Conservation (phyloP, 495 filamentous ascomycete species). For the Tetracladium setigerum region DNA sequence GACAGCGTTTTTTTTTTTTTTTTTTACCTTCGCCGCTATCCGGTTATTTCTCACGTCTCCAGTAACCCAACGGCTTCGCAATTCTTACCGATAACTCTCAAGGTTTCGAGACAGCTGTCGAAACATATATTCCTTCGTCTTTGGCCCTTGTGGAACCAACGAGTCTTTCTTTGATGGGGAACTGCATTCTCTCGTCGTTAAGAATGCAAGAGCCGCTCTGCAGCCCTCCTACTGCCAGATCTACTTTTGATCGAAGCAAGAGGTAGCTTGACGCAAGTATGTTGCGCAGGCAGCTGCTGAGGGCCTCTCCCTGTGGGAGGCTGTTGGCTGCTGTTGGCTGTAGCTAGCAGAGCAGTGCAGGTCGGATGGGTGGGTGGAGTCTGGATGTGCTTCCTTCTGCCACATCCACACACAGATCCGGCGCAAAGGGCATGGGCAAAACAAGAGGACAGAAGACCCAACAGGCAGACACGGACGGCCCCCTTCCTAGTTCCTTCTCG, state of each 20-base stretch:
- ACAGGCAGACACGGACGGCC: constrained; percentile 4
- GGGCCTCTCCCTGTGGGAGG: no score
- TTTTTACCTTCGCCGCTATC: no score
- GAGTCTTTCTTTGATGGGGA: no score
- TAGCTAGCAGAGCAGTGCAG: constrained; percentile 1
- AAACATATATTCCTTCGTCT: no score
- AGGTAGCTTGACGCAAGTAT: constrained; percentile 15
- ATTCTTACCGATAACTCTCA: no score
- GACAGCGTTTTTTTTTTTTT: no score
- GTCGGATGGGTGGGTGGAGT: constrained; percentile 4
- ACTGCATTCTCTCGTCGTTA: no score
- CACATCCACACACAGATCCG: constrained; percentile 3
- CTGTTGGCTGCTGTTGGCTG: neutral
- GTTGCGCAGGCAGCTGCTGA: constrained; percentile 9
- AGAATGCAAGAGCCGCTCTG: no score
- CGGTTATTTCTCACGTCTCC: no score
- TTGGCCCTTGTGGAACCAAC: no score
- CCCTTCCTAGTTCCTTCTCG: constrained; percentile 1
- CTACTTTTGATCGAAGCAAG: constrained; percentile 12
- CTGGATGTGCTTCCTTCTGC: constrained; percentile 1
- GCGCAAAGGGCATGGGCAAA: neutral
- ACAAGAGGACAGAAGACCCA: neutral
- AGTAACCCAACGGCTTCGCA: no score
- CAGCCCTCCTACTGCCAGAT: constrained; percentile 21
- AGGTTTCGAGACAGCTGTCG: no score